These are phyloP conservation scores for Hirschioporus abietinus DNA, from an alignment of 768 basidiomycete genomes.

Conservation along the genomic window DNA sequence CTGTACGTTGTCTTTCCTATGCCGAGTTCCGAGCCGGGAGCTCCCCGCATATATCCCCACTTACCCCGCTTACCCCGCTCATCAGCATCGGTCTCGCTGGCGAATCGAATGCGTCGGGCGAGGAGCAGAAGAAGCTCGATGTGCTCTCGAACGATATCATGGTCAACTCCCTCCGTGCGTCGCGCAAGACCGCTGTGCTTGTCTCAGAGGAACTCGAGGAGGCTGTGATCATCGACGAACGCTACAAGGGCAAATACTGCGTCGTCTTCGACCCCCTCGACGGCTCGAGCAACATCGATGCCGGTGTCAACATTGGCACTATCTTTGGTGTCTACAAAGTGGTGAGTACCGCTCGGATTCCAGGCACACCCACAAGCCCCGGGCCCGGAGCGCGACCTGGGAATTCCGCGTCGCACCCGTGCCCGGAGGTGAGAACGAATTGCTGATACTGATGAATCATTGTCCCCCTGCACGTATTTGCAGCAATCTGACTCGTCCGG, in stretches of 20 bases:
- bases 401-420: not conserved
- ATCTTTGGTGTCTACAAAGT: slow-evolving; percentile 96
- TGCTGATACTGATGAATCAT: not conserved
- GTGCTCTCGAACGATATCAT: slow-evolving; percentile 99
- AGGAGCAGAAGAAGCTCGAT: slow-evolving; percentile 99
- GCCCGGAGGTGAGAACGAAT: not conserved
- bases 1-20: slow-evolving; percentile 50
- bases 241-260: slow-evolving; percentile 83
- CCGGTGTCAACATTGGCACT: slow-evolving; percentile 96
- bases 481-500: slow-evolving; percentile 76
- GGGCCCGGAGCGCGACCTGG: not conserved
- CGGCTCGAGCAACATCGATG: slow-evolving; percentile 95
- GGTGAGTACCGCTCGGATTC: slow-evolving; percentile 41
- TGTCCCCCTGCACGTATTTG: slow-evolving; percentile 9
- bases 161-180: slow-evolving; percentile 93
- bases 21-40: not conserved
- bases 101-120: slow-evolving; percentile 94
- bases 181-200: slow-evolving; percentile 95
- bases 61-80: not conserved
- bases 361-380: not conserved
- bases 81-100: slow-evolving; percentile 92
- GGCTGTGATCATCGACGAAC: slow-evolving; percentile 83
- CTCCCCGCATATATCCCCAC: not conserved
- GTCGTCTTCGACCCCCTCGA: slow-evolving; percentile 99
- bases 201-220: slow-evolving; percentile 95